Base-by-base conservation (phyloP, 495 filamentous ascomycete genomes). In the Podospora didyma region DNA sequence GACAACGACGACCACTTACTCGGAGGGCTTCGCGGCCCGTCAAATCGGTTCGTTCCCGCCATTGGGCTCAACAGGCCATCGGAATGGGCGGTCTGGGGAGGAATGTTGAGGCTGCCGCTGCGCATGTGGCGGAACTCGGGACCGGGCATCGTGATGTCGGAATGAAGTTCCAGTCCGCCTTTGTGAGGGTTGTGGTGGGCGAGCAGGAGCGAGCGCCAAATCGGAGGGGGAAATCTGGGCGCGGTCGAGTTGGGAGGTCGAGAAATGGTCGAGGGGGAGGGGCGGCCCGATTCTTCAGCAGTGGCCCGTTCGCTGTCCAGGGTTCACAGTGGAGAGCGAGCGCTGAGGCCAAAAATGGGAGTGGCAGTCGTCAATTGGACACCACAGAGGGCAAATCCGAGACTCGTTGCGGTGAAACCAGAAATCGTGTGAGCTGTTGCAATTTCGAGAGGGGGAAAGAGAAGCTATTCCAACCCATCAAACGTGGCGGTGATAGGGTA, bases 11-110 rank as follows among this genome's bases (percentile, higher is more conserved):
- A 35, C 26, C 22, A 76, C 86, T 67, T 73, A 92, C 88, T 93
- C 7, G 92, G 91, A 46, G 92, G 92, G 70, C 91, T 96, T 65
- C 91, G 80, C 23, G 86, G 81, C 45, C 84, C 82, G 26, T 85
- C 86, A 64, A 88, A 89, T 58, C 76, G 67, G 41, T 72, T 68
- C 42, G 71, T 69, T 51, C 71, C 77, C 59, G 75, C 69, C 56
- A 77, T 67, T 46, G 73, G 69, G 56, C 64, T 67, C 62, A 75
- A 67, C 24, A 71, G 67, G 46, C 59, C 60, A 61, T 61, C 58
- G 35, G 64, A 49, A 41, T 50, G 64, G 45, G 58, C 66, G 49
- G 50, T 65, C 49, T 67, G 68, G 24, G 73, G 67, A 23, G 73
- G 75, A 56, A 82, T 80, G 70, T 76, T 81, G 62, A 82, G 69